These are phyloP conservation scores for Ascochyta viciae-villosae DNA, from an alignment of 2,329 filamentous ascomycete species.

Conservation along the genomic window DNA sequence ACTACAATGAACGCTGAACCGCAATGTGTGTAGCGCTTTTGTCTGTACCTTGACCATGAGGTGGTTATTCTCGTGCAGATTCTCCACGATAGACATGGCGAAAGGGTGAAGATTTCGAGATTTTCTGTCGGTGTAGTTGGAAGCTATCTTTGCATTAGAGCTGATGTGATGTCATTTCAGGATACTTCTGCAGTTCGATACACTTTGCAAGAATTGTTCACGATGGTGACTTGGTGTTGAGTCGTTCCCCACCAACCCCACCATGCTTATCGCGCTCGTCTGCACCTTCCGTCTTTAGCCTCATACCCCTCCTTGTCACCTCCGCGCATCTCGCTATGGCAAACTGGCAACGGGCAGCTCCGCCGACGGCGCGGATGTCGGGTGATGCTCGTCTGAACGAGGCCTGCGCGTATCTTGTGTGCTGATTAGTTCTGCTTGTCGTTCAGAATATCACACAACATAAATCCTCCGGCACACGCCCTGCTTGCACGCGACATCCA, in stretches of 20 bases:
- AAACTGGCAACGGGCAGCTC: slow-evolving; percentile 29
- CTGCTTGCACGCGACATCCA: neutral
- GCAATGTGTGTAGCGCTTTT: too few species aligned
- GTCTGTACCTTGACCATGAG: too few species aligned
- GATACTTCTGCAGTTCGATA: too few species aligned
- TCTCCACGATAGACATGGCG: too few species aligned
- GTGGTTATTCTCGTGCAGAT: too few species aligned
- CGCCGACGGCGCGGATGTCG: slow-evolving; percentile 19
- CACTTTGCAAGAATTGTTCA: neutral
- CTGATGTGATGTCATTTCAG: too few species aligned
- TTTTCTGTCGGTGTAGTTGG: too few species aligned
- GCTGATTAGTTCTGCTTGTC: neutral
- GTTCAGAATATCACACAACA: neutral
- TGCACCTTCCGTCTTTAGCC: slow-evolving; percentile 37
- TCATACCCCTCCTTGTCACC: slow-evolving; percentile 22
- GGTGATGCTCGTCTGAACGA: slow-evolving; percentile 15
- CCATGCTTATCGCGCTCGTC: slow-evolving; percentile 32
- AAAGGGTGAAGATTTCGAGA: too few species aligned
- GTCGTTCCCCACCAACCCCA: slow-evolving; percentile 23
- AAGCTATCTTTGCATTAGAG: too few species aligned
- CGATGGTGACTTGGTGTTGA: slow-evolving; percentile 19
- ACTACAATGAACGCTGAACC: too few species aligned
- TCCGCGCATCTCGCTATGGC: slow-evolving; percentile 19
- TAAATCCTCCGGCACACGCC: neutral
- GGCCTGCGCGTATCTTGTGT: slow-evolving; percentile 1